Percentiles rank a stretch among this genome's conserved stretches.
Conservation (phyloP, 768 basidiomycete species). For the Mycena haematopus region DNA sequence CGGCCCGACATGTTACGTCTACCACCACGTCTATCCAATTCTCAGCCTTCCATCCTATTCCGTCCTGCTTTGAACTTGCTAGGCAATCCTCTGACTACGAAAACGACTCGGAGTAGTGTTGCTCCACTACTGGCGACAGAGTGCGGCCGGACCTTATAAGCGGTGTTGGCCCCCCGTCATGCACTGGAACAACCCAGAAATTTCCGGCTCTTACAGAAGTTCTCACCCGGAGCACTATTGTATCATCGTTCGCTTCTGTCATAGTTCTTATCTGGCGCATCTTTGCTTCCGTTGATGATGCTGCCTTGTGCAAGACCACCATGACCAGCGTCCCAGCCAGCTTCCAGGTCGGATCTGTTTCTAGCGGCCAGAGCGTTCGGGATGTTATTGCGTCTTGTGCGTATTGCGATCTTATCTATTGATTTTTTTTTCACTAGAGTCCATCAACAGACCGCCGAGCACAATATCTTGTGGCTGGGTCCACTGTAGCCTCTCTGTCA, state of each 20-base stretch:
- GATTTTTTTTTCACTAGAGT: constrained; percentile 13
- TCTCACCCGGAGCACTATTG: constrained; percentile 6
- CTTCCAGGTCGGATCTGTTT: constrained; percentile 53
- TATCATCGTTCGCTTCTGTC: not conserved
- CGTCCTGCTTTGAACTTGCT: no score
- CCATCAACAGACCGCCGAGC: constrained; percentile 63
- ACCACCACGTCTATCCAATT: no score
- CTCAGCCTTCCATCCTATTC: no score
- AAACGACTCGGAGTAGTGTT: not conserved
- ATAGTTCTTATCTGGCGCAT: constrained; percentile 16
- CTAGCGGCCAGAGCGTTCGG: constrained; percentile 54
- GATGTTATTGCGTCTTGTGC: constrained; percentile 69
- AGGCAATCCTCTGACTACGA: no score
- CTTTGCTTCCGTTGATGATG: constrained; percentile 22
- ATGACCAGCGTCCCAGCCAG: constrained; percentile 58
- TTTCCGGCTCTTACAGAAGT: not conserved
- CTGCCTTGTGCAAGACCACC: constrained; percentile 5
- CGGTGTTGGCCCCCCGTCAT: not conserved
- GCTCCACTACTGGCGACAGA: not conserved
- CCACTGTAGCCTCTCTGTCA: constrained; percentile 57
- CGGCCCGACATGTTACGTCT: no score
- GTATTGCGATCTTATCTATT: constrained; percentile 32
- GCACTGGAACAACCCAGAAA: not conserved
- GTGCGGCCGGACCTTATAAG: not conserved
- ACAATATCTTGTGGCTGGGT: constrained; percentile 69